Conservation (phyloP, 208 protist species). For the Crithidia sp. region DNA sequence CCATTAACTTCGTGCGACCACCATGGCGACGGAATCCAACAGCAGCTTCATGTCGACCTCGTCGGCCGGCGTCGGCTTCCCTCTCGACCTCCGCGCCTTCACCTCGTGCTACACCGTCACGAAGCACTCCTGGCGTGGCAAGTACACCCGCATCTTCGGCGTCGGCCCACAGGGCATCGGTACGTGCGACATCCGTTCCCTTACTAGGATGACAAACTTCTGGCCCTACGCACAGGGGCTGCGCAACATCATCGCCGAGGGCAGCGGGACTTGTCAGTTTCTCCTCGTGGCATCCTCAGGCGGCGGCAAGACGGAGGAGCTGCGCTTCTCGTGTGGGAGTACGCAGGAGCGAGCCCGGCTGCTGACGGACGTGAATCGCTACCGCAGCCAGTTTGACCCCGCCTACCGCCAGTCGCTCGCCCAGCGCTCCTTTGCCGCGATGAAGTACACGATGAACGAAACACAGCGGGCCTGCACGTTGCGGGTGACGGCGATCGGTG, state of each 20-base stretch:
- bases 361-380: conserved; percentile 86
- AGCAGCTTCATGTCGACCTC: conserved; percentile 20
- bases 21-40: conserved; percentile 7
- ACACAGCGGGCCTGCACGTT: conserved; percentile 44
- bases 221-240: conserved; percentile 59
- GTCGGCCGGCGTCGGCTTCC: neutral
- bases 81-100: conserved; percentile 49
- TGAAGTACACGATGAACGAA: conserved; percentile 69
- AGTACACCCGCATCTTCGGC: conserved; percentile 88
- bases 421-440: conserved; percentile 43
- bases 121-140: conserved; percentile 89
- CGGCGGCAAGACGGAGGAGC: conserved; percentile 45
- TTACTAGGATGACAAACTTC: conserved; percentile 84
- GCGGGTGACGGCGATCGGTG: conserved; percentile 58
- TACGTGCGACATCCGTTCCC: conserved; percentile 74
- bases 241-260: conserved; percentile 48
- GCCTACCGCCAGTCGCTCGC: conserved; percentile 28
- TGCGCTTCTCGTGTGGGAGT: conserved; percentile 69
- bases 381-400: conserved; percentile 61
- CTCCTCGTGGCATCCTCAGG: conserved; percentile 43
- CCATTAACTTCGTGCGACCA: neutral
- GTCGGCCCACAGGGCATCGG: conserved; percentile 56
- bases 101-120: conserved; percentile 74
- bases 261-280: conserved; percentile 47
- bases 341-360: conserved; percentile 75